phyloP scores from a whole-genome alignment of 257 asterid species.

The Forsythia suspensa region DNA sequence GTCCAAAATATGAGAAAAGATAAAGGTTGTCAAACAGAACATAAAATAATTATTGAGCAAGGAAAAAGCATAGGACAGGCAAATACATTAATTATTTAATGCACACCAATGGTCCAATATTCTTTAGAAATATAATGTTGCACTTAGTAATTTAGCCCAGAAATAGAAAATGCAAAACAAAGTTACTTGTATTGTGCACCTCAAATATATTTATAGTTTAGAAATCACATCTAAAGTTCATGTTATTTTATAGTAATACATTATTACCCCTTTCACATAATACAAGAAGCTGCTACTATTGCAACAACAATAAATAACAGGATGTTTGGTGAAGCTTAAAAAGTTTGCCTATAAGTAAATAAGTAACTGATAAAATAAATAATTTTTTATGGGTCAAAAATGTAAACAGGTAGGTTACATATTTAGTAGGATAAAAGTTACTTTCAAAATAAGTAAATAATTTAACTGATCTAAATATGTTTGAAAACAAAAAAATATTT shows the following conservation, averaged over 20 bases:
- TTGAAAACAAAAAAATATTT: too few species aligned
- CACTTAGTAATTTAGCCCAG: neutral
- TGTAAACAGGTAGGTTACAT: too few species aligned
- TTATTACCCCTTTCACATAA: neutral
- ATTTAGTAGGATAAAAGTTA: too few species aligned
- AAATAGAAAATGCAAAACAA: neutral
- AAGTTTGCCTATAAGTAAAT: too few species aligned
- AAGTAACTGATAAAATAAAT: too few species aligned
- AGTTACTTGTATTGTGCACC: neutral
- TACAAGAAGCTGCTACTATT: neutral
- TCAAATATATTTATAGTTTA: neutral
- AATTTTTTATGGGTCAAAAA: too few species aligned
- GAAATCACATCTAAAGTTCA: neutral
- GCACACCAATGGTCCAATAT: neutral
- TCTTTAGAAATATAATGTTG: neutral
- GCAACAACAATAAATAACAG: neutral
- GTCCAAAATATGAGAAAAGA: neutral
- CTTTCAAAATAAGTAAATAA: too few species aligned
- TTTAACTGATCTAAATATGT: too few species aligned
- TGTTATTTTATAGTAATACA: neutral
- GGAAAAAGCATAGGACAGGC: neutral
- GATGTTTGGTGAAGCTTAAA: too few species aligned
- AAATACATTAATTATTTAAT: neutral
- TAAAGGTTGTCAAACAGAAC: neutral
- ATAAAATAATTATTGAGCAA: neutral